These are phyloP conservation scores for Citrus inodora DNA, from an alignment of 345 rosid genomes.

Conservation along the genomic window DNA sequence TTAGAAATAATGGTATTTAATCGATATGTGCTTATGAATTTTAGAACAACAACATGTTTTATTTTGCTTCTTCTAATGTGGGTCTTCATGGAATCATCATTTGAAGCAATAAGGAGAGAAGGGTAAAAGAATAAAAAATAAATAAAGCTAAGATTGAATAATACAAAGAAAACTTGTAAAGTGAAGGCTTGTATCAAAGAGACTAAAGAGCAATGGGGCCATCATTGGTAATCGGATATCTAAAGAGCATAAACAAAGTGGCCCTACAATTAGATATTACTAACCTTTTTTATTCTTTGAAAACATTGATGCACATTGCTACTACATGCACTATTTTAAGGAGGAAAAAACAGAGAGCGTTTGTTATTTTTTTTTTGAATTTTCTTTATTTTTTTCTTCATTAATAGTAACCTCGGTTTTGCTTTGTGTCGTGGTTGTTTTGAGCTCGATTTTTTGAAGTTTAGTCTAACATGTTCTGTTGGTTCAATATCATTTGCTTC, in stretches of 20 bases:
- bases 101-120: conserved; percentile 24
- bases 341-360: not conserved
- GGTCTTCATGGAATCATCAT: conserved; percentile 33
- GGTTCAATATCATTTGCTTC: too few relatives aligned
- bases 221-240: conserved; percentile 8
- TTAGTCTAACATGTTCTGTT: too few relatives aligned
- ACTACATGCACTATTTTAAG: not conserved
- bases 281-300: not conserved
- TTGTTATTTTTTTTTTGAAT: not conserved
- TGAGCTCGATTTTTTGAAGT: too few relatives aligned
- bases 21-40: conserved; percentile 10
- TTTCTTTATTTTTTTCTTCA: not conserved
- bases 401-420: not conserved
- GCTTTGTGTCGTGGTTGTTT: too few relatives aligned
- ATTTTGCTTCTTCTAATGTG: conserved; percentile 17
- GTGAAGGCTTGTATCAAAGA: conserved; percentile 25
- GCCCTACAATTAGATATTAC: conserved; percentile 14
- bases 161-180: conserved; percentile 22
- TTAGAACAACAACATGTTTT: not conserved
- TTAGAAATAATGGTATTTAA: not conserved
- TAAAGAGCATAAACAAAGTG: conserved; percentile 13
- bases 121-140: not conserved
- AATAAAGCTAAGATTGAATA: conserved; percentile 23
- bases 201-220: conserved; percentile 16
- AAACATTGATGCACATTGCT: conserved; percentile 11